phyloP scores from a whole-genome alignment of 257 asterid species.

The Salvia rosmarinus region DNA sequence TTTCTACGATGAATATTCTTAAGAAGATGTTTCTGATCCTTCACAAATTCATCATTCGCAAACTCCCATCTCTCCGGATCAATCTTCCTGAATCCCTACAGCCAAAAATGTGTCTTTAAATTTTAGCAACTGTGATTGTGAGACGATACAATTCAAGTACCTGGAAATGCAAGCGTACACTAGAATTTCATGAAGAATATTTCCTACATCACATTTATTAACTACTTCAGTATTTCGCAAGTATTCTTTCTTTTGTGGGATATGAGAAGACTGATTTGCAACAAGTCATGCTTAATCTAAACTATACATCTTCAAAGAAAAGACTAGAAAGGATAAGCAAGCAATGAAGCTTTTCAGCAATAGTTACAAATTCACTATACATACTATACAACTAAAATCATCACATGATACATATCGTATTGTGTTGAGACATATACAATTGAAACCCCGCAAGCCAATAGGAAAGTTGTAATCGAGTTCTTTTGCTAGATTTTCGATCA shows the following conservation, averaged over 20 bases:
- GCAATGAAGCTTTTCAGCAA: constrained; percentile 1
- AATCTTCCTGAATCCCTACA: constrained; percentile 89
- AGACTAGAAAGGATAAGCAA: neutral
- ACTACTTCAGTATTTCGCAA: neutral
- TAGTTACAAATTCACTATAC: neutral
- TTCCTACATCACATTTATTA: neutral
- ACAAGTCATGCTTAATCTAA: too few species aligned
- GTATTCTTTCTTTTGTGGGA: too few species aligned
- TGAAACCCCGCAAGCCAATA: neutral
- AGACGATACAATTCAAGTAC: neutral
- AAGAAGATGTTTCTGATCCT: constrained; percentile 88
- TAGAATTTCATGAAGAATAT: constrained; percentile 16
- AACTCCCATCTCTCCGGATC: constrained; percentile 98
- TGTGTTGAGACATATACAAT: neutral
- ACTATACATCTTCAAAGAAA: neutral
- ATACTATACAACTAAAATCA: neutral
- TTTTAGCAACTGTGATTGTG: constrained; percentile 14
- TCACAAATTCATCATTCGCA: constrained; percentile 83
- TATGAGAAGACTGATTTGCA: too few species aligned
- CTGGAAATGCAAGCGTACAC: neutral
- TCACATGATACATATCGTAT: neutral
- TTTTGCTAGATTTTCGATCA: neutral
- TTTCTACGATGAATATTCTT: constrained; percentile 89
- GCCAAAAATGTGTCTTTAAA: constrained; percentile 6
- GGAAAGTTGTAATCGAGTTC: neutral